A percentile compares a stretch with the other conserved stretches of the same genome.
phyloP scores from a whole-genome alignment of 208 protist genomes.

The Lotmaria passim region DNA sequence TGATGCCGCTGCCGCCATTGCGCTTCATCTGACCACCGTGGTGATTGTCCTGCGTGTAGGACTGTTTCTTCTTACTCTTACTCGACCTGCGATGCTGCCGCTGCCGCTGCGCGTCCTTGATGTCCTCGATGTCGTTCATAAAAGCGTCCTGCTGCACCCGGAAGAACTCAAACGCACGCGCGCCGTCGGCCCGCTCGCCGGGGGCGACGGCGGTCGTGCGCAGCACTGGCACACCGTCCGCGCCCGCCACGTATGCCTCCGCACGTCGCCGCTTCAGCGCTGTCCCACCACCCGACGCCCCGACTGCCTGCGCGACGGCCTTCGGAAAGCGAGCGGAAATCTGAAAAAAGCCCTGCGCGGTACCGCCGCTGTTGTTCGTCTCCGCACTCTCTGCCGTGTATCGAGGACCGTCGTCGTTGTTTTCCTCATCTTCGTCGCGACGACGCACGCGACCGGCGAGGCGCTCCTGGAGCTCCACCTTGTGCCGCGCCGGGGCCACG shows the following conservation, averaged over 20 bases:
- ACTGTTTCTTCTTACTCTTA: conserved; percentile 21
- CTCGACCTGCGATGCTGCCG: conserved; percentile 31
- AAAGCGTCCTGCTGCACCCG: conserved; percentile 69
- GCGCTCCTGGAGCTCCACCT: conserved; percentile 27
- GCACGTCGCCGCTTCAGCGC: conserved; percentile 49
- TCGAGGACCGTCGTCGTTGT: conserved; percentile 11
- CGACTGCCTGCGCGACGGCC: conserved; percentile 22
- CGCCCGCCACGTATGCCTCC: conserved; percentile 43
- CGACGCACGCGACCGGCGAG: conserved; percentile 57
- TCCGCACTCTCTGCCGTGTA: neutral
- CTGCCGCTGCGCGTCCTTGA: conserved; percentile 58
- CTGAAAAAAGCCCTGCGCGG: conserved; percentile 48
- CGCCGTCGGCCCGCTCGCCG: conserved; percentile 7
- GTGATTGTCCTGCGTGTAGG: neutral
- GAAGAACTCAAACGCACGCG: conserved; percentile 68
- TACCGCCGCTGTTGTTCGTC: neutral
- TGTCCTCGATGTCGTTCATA: conserved; percentile 69
- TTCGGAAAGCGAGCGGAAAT: conserved; percentile 43
- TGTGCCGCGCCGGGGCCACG: neutral
- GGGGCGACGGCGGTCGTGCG: conserved; percentile 51
- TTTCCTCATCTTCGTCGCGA: conserved; percentile 65
- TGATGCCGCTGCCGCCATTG: neutral
- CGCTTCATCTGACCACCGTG: neutral
- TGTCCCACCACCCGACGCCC: conserved; percentile 7
- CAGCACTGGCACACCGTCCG: conserved; percentile 44